Evolutionary conservation across 1,284 basidiomycete genomes (phyloP), one percentile per base, ranked within the genome.

Genomic region (Apiotrichum montevideense): DNA sequence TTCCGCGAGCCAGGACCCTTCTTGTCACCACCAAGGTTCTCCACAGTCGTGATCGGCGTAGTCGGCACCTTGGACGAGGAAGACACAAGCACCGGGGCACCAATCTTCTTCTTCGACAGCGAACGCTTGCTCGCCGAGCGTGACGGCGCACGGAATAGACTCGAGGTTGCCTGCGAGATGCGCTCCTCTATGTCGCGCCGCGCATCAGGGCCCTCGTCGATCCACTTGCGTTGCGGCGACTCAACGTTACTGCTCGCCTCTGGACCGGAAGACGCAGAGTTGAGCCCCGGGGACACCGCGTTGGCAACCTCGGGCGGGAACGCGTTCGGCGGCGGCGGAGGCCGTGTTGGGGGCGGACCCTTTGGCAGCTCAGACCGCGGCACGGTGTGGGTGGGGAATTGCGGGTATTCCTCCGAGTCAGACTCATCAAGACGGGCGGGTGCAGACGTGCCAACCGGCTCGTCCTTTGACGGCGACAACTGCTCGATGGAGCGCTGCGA

Each of bases 181-280:
- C 75, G 58, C 37, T 70, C 66, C 52, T 75, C 72, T 33, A 75
- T 74, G 50, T 75, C 74, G 51, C 66, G 58, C 21, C 69, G 62
- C 3, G 69, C 63, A 7, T 69, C 69, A 9, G 69, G 65, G 57
- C 73, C 69, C 37, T 61, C 61, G 39, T 66, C 63, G 29, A 62
- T 54, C 50, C 60, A 55, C 41, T 46, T 54, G 7, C 58, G 51
- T 8, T 41, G 51, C 15, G 37, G 34, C 14, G 59, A 51, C 45
- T 35, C 21, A 34, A 33, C 6, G 13, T 33, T 33, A 29, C 48
- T 41, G 21, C 45, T 40, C 0, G 42, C 8, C 9, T 50, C 51
- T 2, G 47, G 47, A 7, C 35, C 47, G 4, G 42, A 32, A 10
- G 15, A 2, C 9, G 42, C 44, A 13, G 51, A 45, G 15, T 11